These are phyloP conservation scores for Symbiodinium pilosum DNA, from an alignment of 73 alveolate species.

Conservation along the genomic window DNA sequence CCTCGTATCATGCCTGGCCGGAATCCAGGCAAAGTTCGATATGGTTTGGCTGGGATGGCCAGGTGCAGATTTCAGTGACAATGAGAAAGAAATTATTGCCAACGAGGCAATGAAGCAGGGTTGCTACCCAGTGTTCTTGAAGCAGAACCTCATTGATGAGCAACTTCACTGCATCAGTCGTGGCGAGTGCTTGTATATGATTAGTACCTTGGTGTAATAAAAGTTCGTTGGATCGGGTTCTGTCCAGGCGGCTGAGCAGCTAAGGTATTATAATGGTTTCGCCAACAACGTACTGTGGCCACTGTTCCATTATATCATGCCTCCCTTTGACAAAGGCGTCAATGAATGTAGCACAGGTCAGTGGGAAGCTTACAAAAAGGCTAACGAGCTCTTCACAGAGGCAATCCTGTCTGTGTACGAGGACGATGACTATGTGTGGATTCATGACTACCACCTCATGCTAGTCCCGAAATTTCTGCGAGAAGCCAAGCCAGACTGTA, in stretches of 20 bases:
- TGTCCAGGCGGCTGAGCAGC: neutral
- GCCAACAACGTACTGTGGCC: constrained; percentile 94
- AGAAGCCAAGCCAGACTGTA: constrained; percentile 64
- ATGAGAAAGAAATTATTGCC: constrained; percentile 13
- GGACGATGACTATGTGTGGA: constrained; percentile 65
- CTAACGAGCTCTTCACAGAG: constrained; percentile 47
- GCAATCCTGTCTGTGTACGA: constrained; percentile 39
- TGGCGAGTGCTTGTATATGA: neutral
- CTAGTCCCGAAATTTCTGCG: constrained; percentile 48
- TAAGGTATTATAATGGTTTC: constrained; percentile 79
- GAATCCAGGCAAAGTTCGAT: constrained; percentile 36
- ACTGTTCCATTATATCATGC: constrained; percentile 92
- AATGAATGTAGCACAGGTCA: constrained; percentile 62
- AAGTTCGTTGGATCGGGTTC: neutral
- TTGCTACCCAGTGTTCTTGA: constrained; percentile 54
- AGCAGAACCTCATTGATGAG: constrained; percentile 27
- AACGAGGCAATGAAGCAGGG: constrained; percentile 42
- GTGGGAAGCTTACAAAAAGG: constrained; percentile 82
- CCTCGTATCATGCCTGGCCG: constrained; percentile 18
- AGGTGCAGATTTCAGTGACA: constrained; percentile 49
- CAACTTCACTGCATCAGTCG: neutral
- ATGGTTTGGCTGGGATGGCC: constrained; percentile 90
- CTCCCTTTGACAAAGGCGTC: constrained; percentile 61
- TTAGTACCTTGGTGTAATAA: neutral
- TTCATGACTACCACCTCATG: constrained; percentile 82